Evolutionary conservation across 768 basidiomycete genomes (phyloP).

Genomic region (Tricholoma flavovirens): DNA sequence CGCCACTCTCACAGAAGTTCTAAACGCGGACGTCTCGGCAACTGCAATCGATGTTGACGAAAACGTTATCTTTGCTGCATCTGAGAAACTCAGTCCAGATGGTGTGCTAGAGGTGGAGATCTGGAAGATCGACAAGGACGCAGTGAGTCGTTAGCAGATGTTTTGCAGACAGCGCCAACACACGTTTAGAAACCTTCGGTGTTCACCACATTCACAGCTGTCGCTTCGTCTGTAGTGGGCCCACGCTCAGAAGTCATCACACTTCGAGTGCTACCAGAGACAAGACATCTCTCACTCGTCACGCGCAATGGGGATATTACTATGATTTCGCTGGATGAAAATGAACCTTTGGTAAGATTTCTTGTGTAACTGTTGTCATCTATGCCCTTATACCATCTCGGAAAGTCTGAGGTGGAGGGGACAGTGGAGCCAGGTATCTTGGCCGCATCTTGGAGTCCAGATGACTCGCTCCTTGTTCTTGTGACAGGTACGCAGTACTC

Average conservation of each 20-base stretch:
- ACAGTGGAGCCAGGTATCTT: conserved; percentile 80
- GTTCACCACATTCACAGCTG: conserved; percentile 33
- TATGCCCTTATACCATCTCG: conserved; percentile 16
- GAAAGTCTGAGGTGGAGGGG: conserved; percentile 76
- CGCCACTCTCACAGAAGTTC: conserved; percentile 17
- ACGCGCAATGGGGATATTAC: conserved; percentile 81
- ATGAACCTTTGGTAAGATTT: conserved; percentile 36
- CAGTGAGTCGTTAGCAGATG: conserved; percentile 17
- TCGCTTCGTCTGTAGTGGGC: conserved; percentile 21
- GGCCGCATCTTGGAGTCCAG: conserved; percentile 86
- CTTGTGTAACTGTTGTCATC: neutral
- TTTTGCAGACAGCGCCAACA: neutral
- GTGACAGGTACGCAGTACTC: conserved; percentile 57
- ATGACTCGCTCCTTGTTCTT: conserved; percentile 80
- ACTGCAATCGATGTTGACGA: conserved; percentile 62
- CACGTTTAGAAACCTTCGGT: conserved; percentile 14
- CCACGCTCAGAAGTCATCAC: conserved; percentile 46
- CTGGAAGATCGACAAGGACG: conserved; percentile 36
- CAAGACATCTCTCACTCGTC: conserved; percentile 58
- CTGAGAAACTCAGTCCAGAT: conserved; percentile 41
- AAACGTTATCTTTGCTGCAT: conserved; percentile 50
- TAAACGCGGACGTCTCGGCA: conserved; percentile 34
- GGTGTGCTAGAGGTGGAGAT: conserved; percentile 53
- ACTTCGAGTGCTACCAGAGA: conserved; percentile 68
- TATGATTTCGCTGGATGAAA: conserved; percentile 50